Conservation (phyloP, 352 stramenopile genomes). For the Globisporangium mamillatum region DNA sequence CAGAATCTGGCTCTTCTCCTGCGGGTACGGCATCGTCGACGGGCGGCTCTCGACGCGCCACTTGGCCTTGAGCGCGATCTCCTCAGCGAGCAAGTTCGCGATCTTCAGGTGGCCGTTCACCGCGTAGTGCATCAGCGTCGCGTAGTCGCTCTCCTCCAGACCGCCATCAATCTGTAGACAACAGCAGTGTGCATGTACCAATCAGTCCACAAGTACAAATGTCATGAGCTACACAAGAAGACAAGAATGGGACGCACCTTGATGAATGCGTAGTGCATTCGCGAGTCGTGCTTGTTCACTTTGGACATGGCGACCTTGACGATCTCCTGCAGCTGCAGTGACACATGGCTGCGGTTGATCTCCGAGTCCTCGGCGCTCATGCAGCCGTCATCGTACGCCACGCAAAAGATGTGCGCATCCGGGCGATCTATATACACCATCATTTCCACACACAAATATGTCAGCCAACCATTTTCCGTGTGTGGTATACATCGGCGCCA, state of each 20-base stretch:
- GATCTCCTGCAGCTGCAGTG: slow-evolving; percentile 81
- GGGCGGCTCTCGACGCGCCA: slow-evolving; percentile 55
- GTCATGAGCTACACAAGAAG: not conserved
- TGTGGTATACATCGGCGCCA: too few relatives aligned
- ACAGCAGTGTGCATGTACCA: not conserved
- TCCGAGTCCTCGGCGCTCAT: slow-evolving; percentile 77
- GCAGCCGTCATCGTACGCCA: slow-evolving; percentile 83
- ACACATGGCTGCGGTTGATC: slow-evolving; percentile 74
- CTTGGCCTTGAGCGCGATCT: slow-evolving; percentile 64
- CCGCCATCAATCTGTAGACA: slow-evolving; percentile 57
- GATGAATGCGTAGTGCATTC: slow-evolving; percentile 82
- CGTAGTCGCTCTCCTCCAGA: slow-evolving; percentile 64
- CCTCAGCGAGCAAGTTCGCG: slow-evolving; percentile 60
- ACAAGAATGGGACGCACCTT: slow-evolving; percentile 33
- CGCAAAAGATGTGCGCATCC: slow-evolving; percentile 81
- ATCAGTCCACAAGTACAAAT: not conserved
- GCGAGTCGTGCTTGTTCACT: slow-evolving; percentile 70
- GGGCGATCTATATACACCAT: slow-evolving; percentile 50
- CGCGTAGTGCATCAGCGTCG: slow-evolving; percentile 79
- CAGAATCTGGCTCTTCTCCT: slow-evolving; percentile 76
- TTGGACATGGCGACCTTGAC: slow-evolving; percentile 82
- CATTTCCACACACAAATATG: not conserved
- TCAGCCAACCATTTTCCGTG: not conserved
- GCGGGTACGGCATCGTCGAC: slow-evolving; percentile 73
- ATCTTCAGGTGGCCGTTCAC: slow-evolving; percentile 86